A percentile compares a stretch with the other conserved stretches of the same genome.
These are phyloP conservation scores for Gracilaria domingensis DNA, from an alignment of 23 red algal species.

Conservation along the genomic window DNA sequence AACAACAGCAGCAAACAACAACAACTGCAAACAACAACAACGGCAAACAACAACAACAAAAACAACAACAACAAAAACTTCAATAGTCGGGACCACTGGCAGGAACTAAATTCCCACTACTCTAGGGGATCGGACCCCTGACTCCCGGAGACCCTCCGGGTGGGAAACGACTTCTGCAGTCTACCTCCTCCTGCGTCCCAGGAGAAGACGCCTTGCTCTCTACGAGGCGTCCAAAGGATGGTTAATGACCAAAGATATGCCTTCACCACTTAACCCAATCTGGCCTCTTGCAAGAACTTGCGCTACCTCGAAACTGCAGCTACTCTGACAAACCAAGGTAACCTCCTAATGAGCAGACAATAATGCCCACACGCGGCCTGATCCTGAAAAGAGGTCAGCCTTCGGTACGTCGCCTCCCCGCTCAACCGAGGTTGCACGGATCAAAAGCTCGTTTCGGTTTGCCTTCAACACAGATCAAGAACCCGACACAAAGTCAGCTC, in stretches of 20 bases:
- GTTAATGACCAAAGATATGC: constrained; percentile 32
- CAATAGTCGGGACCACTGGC: constrained; percentile 8
- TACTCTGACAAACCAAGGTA: neutral
- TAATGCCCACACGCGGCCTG: neutral
- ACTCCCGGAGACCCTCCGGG: constrained; percentile 27
- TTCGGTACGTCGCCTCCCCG: constrained; percentile 2
- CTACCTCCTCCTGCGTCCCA: constrained; percentile 14
- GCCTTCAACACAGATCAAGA: neutral
- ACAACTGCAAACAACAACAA: no score
- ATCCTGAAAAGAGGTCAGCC: constrained; percentile 2
- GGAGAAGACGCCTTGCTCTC: constrained; percentile 28
- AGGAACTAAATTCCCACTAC: neutral
- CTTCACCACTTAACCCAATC: constrained; percentile 10
- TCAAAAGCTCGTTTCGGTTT: constrained; percentile 27
- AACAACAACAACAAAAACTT: no score
- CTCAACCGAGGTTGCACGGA: neutral
- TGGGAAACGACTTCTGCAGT: constrained; percentile 29
- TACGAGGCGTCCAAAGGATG: constrained; percentile 26
- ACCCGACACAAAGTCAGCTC: neutral
- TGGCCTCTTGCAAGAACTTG: constrained; percentile 15
- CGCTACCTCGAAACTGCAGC: constrained; percentile 28
- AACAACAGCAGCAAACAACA: no score
- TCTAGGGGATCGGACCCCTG: constrained; percentile 5
- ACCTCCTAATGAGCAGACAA: constrained; percentile 7
- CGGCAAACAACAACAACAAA: no score